Evolutionary conservation across 345 rosid species (phyloP), one percentile per base, ranked within the genome.

Genomic region (Isatis tinctoria): DNA sequence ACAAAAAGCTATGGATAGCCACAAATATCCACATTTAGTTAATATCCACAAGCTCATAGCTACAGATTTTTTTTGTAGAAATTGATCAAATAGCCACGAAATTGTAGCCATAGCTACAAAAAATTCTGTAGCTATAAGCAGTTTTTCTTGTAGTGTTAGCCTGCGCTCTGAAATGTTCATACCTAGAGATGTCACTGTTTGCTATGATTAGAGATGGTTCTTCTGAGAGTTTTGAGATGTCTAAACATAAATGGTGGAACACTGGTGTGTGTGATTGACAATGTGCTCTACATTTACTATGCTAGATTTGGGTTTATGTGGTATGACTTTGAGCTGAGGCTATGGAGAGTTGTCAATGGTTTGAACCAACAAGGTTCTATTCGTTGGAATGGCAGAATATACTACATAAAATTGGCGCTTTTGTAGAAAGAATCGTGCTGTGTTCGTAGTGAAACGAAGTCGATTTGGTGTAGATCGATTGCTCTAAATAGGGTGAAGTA

Each of bases 131-230:
- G 24, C 24, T 22, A 22, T 22, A 22, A 22, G 2, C 24, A 22
- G 24, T 22, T 22, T 22, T 1, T 22, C 24, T 22, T 22, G 24
- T 22, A 22, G 24, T 22, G n/a, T n/a, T n/a, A n/a, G n/a, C n/a
- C n/a, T n/a, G n/a, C n/a, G n/a, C n/a, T n/a, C n/a, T n/a, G n/a
- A n/a, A n/a, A n/a, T n/a, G n/a, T n/a, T n/a, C n/a, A n/a, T n/a
- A n/a, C n/a, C n/a, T n/a, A n/a, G n/a, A n/a, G 5, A 6, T 3
- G 27, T n/a, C 18, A 5, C 4, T 48, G 2, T 2, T 60, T 7
- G 18, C 40, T 71, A 71, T 6, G 67, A 71, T 36, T 24, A 71
- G 28, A 27, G 67, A 60, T 36, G 67, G 65, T 71, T 71, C 60
- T 47, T 71, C 30, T 8, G 48, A 14, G 20, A 8, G 0, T 4